phyloP scores from a whole-genome alignment of 1,139 yeast genomes.

The Waltiozyma sp. region DNA sequence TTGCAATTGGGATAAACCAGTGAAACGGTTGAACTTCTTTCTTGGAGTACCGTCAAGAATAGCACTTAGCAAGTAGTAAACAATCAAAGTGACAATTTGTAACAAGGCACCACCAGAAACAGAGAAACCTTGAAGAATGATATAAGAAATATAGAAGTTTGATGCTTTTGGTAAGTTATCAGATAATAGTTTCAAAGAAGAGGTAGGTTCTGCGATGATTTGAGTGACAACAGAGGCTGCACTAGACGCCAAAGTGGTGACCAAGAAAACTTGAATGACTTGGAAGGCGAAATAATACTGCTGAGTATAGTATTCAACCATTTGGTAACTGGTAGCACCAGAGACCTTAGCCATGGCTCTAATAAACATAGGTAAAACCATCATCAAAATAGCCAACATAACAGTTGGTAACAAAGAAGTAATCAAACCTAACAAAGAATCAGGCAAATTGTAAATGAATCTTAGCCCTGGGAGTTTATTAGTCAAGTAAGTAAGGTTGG shows the following conservation, averaged over 20 bases:
- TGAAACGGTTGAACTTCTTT: conserved; percentile 71
- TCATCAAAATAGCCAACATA: conserved; percentile 73
- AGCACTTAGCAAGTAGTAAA: conserved; percentile 59
- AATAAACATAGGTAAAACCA: conserved; percentile 63
- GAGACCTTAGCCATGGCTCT: conserved; percentile 52
- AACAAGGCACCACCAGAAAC: conserved; percentile 71
- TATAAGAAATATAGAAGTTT: conserved; percentile 68
- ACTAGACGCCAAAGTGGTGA: conserved; percentile 60
- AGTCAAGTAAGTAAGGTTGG: conserved; percentile 68
- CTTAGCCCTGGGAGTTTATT: conserved; percentile 56
- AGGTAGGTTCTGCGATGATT: conserved; percentile 51
- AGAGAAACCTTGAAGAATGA: conserved; percentile 73
- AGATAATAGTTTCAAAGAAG: conserved; percentile 62
- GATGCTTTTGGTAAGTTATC: conserved; percentile 78
- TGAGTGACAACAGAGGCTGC: conserved; percentile 65
- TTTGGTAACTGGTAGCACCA: conserved; percentile 56
- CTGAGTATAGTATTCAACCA: conserved; percentile 64
- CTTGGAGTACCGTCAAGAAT: conserved; percentile 75
- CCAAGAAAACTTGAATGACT: conserved; percentile 60
- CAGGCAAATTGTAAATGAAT: conserved; percentile 64
- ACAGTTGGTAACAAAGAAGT: conserved; percentile 84
- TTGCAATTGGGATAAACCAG: conserved; percentile 46
- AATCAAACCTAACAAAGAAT: conserved; percentile 58
- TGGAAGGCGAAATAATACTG: conserved; percentile 62
- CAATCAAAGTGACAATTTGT: conserved; percentile 62